Percentiles rank a stretch among this genome's conserved stretches.
Evolutionary conservation across 768 basidiomycete genomes (phyloP).

Genomic region (Leucocoprinus leucothites): DNA sequence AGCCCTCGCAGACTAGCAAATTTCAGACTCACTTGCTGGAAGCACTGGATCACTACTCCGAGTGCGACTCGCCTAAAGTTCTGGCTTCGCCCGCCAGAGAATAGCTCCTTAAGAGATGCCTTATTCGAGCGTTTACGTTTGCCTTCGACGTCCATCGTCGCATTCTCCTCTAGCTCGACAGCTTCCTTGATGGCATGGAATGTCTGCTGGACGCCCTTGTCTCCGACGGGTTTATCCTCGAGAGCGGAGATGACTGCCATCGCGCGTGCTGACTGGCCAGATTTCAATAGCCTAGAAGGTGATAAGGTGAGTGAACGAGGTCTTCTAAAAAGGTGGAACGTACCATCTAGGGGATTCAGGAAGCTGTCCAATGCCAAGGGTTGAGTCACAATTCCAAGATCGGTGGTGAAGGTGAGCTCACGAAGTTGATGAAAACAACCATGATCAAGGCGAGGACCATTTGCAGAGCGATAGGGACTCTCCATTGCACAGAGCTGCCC

Average conservation of each 20-base stretch:
- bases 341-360: constrained; percentile 60
- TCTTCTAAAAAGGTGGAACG: neutral
- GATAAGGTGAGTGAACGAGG: neutral
- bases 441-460: constrained; percentile 54
- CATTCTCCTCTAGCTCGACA: constrained; percentile 8
- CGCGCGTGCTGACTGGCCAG: constrained; percentile 51
- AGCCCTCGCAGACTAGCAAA: neutral
- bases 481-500: constrained; percentile 54
- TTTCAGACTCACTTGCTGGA: constrained; percentile 46
- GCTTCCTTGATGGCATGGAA: constrained; percentile 28
- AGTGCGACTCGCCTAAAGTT: constrained; percentile 58
- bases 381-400: neutral
- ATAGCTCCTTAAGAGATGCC: constrained; percentile 49
- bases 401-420: constrained; percentile 25
- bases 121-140: constrained; percentile 14
- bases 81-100: constrained; percentile 53
- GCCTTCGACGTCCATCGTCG: neutral
- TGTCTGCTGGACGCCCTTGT: constrained; percentile 44
- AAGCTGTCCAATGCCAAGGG: constrained; percentile 29
- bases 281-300: constrained; percentile 47
- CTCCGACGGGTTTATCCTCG: constrained; percentile 46
- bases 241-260: constrained; percentile 61
- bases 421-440: constrained; percentile 46
- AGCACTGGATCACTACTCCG: constrained; percentile 58
- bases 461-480: constrained; percentile 60